These are phyloP conservation scores for Podospora anserina DNA, from an alignment of 495 filamentous ascomycete species.

Conservation along the genomic window DNA sequence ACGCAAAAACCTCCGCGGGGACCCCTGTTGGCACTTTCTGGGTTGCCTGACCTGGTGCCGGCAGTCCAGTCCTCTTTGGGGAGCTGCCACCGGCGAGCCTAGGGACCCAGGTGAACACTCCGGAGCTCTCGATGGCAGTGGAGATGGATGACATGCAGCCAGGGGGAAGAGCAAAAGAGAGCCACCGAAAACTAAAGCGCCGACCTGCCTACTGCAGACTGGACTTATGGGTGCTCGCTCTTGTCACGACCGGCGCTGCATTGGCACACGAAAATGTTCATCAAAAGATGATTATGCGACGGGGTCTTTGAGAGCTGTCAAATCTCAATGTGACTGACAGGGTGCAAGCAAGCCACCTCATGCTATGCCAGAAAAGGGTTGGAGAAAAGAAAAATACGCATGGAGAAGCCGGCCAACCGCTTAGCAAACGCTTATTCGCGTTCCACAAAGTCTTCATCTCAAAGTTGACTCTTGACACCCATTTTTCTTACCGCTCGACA, in stretches of 20 bases:
- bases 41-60: not conserved
- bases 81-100: conserved; percentile 1
- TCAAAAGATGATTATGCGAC: conserved; percentile 12
- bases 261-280: conserved; percentile 11
- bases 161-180: not conserved
- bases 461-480: not conserved
- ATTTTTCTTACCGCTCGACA: not conserved
- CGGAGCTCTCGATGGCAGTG: conserved; percentile 5
- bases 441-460: conserved; percentile 5
- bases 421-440: conserved; percentile 8
- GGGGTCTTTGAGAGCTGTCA: not conserved
- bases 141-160: conserved; percentile 3
- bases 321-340: conserved; percentile 8
- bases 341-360: conserved; percentile 9
- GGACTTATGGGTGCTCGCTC: not conserved
- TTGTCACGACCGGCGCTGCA: not conserved
- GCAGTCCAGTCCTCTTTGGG: conserved; percentile 17
- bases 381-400: conserved; percentile 3
- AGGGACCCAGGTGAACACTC: conserved; percentile 10
- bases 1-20: not conserved
- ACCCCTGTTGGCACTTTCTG: conserved; percentile 8
- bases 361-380: conserved; percentile 8
- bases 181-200: not conserved
- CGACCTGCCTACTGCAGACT: conserved; percentile 8
- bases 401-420: not conserved